Evolutionary conservation across 1,284 basidiomycete genomes (phyloP).

Genomic region (Melampsora larici-populina): DNA sequence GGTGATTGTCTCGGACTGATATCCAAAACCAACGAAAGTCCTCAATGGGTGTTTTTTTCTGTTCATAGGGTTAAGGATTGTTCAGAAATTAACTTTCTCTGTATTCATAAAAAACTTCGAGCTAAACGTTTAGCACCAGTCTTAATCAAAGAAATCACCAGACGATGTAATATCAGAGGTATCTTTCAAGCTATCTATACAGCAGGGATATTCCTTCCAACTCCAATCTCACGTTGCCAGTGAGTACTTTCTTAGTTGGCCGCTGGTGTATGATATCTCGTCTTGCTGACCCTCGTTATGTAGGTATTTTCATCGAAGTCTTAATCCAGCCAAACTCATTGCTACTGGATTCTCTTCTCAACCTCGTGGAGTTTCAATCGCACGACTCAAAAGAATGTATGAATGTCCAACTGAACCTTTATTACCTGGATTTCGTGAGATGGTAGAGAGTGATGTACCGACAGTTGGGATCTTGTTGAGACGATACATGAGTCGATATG

Average conservation of each 20-base stretch:
- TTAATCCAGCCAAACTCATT: slow-evolving; percentile 88
- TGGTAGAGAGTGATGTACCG: slow-evolving; percentile 73
- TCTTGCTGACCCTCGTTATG: slow-evolving; percentile 30
- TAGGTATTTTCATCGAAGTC: slow-evolving; percentile 86
- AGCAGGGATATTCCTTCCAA: slow-evolving; percentile 81
- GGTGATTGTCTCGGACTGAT: neutral
- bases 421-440: slow-evolving; percentile 77
- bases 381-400: slow-evolving; percentile 73
- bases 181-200: slow-evolving; percentile 99
- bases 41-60: neutral
- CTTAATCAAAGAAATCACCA: slow-evolving; percentile 95
- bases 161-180: slow-evolving; percentile 81
- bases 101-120: slow-evolving; percentile 94
- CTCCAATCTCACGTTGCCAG: slow-evolving; percentile 78
- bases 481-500: slow-evolving; percentile 80
- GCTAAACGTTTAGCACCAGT: slow-evolving; percentile 94
- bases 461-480: slow-evolving; percentile 71
- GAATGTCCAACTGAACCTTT: slow-evolving; percentile 61
- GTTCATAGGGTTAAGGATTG: slow-evolving; percentile 64
- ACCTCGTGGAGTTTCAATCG: slow-evolving; percentile 76
- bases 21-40: neutral
- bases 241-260: slow-evolving; percentile 50
- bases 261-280: slow-evolving; percentile 3
- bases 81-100: slow-evolving; percentile 96
- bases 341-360: slow-evolving; percentile 87